Percentiles rank a stretch among this genome's conserved stretches.
Conservation (phyloP, 1,284 basidiomycete species). For the Kwoniella shivajii region DNA sequence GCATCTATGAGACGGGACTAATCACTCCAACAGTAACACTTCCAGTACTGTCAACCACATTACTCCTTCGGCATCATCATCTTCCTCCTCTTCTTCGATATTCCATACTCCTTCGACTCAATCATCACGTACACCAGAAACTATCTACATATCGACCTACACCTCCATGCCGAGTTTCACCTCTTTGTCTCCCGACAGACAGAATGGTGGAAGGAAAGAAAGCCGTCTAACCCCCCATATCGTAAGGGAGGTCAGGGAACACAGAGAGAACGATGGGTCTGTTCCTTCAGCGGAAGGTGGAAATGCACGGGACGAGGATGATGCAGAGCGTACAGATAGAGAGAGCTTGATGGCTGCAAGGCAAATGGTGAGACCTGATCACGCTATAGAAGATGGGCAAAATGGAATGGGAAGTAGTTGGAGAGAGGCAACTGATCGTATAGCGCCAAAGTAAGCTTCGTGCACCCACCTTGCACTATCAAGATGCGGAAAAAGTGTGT, state of each 20-base stretch:
- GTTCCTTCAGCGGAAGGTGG: too few species aligned
- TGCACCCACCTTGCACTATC: too few species aligned
- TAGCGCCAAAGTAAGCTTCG: slow-evolving; percentile 18
- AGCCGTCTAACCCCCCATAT: too few species aligned
- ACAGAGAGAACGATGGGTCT: too few species aligned
- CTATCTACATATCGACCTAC: background rate
- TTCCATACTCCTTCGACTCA: background rate
- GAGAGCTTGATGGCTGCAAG: too few species aligned
- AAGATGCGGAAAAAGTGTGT: background rate
- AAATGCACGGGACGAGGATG: background rate
- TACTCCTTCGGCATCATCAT: background rate
- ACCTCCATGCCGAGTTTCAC: background rate
- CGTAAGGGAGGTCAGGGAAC: too few species aligned
- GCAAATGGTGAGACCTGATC: too few species aligned
- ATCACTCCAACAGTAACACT: too few species aligned
- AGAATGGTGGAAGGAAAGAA: too few species aligned
- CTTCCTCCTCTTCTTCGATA: background rate
- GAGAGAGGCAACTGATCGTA: slow-evolving; percentile 10
- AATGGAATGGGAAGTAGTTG: background rate
- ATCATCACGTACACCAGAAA: background rate
- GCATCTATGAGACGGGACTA: too few species aligned
- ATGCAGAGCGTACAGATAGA: too few species aligned
- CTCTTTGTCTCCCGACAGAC: background rate
- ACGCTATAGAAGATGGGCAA: background rate
- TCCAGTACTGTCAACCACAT: too few species aligned